Percentiles rank a stretch among this genome's conserved stretches.
These are phyloP conservation scores for Lasiodiplodia sp. DNA, from an alignment of 2,329 filamentous ascomycete species.

Conservation along the genomic window DNA sequence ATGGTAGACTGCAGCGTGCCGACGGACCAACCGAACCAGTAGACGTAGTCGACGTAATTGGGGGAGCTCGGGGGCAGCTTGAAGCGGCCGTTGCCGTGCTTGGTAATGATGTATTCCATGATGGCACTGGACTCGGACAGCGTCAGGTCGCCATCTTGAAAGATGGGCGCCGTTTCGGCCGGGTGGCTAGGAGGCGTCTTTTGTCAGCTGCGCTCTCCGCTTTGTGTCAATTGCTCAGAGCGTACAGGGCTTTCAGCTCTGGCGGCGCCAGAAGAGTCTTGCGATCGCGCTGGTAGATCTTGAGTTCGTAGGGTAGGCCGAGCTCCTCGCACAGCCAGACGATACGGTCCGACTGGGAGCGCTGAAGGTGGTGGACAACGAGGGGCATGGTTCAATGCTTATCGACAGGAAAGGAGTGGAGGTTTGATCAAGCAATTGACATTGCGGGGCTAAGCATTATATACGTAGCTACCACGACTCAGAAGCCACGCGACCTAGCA, in stretches of 20 bases:
- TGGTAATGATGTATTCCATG: slow-evolving; percentile 67
- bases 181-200: slow-evolving; percentile 49
- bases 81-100: slow-evolving; percentile 54
- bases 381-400: slow-evolving; percentile 31
- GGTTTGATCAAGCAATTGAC: no score
- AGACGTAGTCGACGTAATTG: slow-evolving; percentile 67
- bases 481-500: not conserved
- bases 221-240: not conserved
- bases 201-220: slow-evolving; percentile 28
- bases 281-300: slow-evolving; percentile 56
- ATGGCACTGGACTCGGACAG: slow-evolving; percentile 68
- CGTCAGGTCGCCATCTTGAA: slow-evolving; percentile 62
- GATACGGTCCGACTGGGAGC: slow-evolving; percentile 69
- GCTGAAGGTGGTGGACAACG: slow-evolving; percentile 47
- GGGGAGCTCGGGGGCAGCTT: slow-evolving; percentile 54
- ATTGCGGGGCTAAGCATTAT: not conserved
- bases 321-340: slow-evolving; percentile 72
- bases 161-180: slow-evolving; percentile 65
- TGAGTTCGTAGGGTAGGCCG: slow-evolving; percentile 60
- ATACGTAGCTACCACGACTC: not conserved
- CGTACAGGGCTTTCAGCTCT: slow-evolving; percentile 41
- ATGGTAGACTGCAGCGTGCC: slow-evolving; percentile 49
- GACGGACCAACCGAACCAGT: slow-evolving; percentile 68
- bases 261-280: slow-evolving; percentile 37
- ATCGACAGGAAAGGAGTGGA: not conserved